These are phyloP conservation scores for Stagonosporopsis vannaccii DNA, from an alignment of 2,329 filamentous ascomycete species.

Conservation along the genomic window DNA sequence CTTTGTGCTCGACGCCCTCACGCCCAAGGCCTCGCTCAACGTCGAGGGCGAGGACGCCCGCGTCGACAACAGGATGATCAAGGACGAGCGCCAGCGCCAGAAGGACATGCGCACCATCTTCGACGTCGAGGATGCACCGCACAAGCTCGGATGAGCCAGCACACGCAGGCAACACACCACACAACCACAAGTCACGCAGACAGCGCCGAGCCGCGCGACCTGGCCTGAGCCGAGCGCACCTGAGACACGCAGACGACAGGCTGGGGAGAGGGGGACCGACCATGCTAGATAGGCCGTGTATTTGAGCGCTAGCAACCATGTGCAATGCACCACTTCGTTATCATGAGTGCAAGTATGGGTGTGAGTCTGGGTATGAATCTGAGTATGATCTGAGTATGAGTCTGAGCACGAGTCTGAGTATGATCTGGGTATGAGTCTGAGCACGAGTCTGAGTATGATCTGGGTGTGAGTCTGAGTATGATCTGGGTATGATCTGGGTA, in stretches of 20 bases:
- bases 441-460: no score
- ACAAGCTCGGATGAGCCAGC: slow-evolving; percentile 72
- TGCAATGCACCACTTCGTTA: slow-evolving; percentile 39
- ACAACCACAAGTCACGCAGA: slow-evolving; percentile 19
- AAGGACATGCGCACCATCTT: slow-evolving; percentile 72
- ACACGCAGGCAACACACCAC: background rate
- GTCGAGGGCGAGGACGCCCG: slow-evolving; percentile 92
- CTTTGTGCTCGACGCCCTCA: slow-evolving; percentile 88
- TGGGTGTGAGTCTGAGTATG: no score
- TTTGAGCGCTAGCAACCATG: slow-evolving; percentile 33
- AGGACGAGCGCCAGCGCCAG: slow-evolving; percentile 78
- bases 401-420: no score
- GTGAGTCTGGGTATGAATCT: no score
- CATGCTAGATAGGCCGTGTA: slow-evolving; percentile 38
- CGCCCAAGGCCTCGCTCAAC: slow-evolving; percentile 80
- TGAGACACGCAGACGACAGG: background rate
- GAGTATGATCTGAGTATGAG: no score
- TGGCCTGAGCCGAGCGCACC: background rate
- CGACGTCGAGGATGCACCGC: slow-evolving; percentile 75
- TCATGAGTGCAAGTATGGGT: slow-evolving; percentile 40
- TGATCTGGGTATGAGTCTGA: no score
- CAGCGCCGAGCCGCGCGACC: slow-evolving; percentile 14
- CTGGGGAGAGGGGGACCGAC: background rate
- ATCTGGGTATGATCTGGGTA: no score
- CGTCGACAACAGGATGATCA: slow-evolving; percentile 83